Evolutionary conservation across 257 asterid species (phyloP).

Genomic region (Paraleonurus japonicus): DNA sequence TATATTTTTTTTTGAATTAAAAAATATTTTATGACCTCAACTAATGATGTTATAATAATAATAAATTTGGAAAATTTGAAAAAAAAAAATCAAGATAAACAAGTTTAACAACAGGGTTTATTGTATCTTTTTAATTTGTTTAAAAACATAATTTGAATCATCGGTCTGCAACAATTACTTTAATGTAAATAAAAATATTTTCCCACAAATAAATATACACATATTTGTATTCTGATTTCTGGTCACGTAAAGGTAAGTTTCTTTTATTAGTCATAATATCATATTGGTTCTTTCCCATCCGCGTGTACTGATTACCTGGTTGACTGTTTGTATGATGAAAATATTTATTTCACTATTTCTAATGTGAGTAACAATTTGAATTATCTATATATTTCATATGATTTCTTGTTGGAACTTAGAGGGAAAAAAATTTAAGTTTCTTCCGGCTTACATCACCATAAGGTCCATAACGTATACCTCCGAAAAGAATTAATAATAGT

Average conservation of each 20-base stretch:
- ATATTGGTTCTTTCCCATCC: neutral
- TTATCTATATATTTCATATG: neutral
- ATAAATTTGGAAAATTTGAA: no score
- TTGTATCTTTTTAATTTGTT: no score
- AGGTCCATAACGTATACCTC: neutral
- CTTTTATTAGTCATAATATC: neutral
- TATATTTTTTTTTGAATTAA: no score
- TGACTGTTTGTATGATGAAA: neutral
- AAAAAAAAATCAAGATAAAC: no score
- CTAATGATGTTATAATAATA: no score
- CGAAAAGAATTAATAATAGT: neutral
- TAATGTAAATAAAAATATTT: neutral
- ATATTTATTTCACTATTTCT: neutral
- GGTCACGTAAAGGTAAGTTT: neutral
- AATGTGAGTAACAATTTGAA: neutral
- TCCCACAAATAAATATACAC: neutral
- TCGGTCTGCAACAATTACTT: neutral
- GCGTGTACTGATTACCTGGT: neutral
- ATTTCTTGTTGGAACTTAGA: neutral
- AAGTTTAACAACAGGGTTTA: no score
- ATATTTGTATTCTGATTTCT: neutral
- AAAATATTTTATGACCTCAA: no score
- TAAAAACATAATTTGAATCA: neutral
- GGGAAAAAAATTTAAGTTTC: neutral
- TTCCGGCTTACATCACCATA: neutral